Base-by-base conservation (phyloP, 2,329 filamentous ascomycete genomes). In the Xylariales sp. region DNA sequence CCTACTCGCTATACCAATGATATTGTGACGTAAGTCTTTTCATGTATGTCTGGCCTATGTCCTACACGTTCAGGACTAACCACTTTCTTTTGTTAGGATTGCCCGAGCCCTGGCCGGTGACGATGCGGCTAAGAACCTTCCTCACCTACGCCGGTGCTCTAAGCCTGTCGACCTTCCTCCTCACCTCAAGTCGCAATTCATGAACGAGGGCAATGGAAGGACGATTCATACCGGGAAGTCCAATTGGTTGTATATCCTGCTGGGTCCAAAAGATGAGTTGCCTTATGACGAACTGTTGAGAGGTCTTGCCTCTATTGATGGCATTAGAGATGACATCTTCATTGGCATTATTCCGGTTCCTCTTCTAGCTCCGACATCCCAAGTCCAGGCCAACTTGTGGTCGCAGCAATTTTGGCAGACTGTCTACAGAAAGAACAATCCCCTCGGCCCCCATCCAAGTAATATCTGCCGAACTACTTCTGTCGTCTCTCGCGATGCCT, bases 361-460 rank as follows among this genome's bases (percentile, higher is more conserved):
- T 6, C 82, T 91, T 32, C 82, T 93, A 52, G 86, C 92, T 30
- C 93, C 93, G 1, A 93, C 90, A 5, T 94, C 91, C 3, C 87
- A 90, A 72, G 84, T 90, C 46, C 92, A 95, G 78, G 92, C 93
- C 8, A 87, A 87, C 32, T 83, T 88, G 77, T 96, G 92, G 92
- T 91, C 89, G 32, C 83, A 87, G 41, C 85, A 90, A 73, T 95
- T 93, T 78, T 97, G 93, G 93, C 93, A 93, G 12, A 91, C 90
- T 1, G 88, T 94, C 56, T 97, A 96, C 81, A 91, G 93, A 71
- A 94, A 94, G 82, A 94, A 91, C 72, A 96, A 96, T 76, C 93
- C 93, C 1, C 92, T 94, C 67, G 93, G 93, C 3, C 93, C 93
- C 18, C 93, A 97, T 76, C 93, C 93, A 69, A 89, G 89, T 75